phyloP scores from a whole-genome alignment of 106 monocot genomes.

The Triglochin maritima region DNA sequence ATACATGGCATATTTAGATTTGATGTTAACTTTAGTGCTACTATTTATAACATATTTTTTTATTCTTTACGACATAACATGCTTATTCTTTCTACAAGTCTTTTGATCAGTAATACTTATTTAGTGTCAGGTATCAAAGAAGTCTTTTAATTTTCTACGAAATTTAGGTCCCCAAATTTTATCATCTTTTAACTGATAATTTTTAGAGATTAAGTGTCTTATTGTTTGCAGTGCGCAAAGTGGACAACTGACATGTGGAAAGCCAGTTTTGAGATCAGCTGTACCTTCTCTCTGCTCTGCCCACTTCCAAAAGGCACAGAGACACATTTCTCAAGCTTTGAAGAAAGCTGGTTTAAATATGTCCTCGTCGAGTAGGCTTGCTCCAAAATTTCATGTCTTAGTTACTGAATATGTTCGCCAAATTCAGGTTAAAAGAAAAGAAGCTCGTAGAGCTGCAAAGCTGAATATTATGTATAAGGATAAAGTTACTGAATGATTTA shows the following conservation, averaged over 20 bases:
- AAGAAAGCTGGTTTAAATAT: conserved; percentile 19
- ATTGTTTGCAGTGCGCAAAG: conserved; percentile 15
- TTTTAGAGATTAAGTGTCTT: neutral
- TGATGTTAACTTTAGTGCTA: too few relatives aligned
- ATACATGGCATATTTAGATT: too few relatives aligned
- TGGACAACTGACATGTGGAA: conserved; percentile 18
- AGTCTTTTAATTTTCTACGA: neutral
- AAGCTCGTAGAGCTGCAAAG: conserved; percentile 1
- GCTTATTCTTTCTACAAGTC: too few relatives aligned
- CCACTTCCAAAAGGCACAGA: conserved; percentile 26
- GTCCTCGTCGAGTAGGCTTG: conserved; percentile 13
- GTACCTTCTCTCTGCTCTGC: conserved; percentile 17
- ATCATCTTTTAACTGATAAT: neutral
- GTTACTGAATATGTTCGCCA: conserved; percentile 17
- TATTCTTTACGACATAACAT: too few relatives aligned
- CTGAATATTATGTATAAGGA: conserved; percentile 4
- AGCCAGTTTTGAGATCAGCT: conserved; percentile 22
- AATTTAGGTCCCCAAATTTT: neutral
- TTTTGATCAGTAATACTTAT: too few relatives aligned
- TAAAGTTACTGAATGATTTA: neutral
- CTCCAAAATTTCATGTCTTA: conserved; percentile 21
- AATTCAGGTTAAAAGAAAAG: conserved; percentile 20
- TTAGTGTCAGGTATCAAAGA: neutral
- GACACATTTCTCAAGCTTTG: conserved; percentile 20
- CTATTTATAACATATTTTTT: too few relatives aligned